Conservation (phyloP, 148 eudicot genomes). For the Chenopodium quinoa region DNA sequence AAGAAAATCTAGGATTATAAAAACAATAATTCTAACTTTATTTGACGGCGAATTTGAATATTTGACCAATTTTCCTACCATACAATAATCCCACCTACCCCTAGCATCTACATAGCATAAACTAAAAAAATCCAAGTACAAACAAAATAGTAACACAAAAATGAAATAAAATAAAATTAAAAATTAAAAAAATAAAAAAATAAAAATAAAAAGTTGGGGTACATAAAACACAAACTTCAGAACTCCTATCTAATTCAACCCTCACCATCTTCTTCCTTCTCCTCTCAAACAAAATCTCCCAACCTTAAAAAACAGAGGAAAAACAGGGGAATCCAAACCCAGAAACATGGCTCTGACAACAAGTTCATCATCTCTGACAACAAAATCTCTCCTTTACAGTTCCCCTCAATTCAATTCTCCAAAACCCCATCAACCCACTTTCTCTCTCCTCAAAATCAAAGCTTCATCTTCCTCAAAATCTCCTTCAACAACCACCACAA, state of each 20-base stretch:
- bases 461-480: conserved; percentile 21
- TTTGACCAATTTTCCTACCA: too few relatives aligned
- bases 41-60: too few relatives aligned
- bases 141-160: too few relatives aligned
- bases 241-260: background rate
- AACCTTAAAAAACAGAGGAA: background rate
- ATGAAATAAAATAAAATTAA: too few relatives aligned
- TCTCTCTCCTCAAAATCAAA: conserved; percentile 23
- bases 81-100: too few relatives aligned
- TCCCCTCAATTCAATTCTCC: background rate
- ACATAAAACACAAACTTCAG: too few relatives aligned
- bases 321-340: background rate
- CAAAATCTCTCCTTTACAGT: conserved; percentile 2
- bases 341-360: conserved; percentile 20
- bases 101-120: too few relatives aligned
- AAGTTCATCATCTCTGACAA: background rate
- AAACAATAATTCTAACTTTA: too few relatives aligned
- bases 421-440: conserved; percentile 29
- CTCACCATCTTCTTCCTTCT: background rate
- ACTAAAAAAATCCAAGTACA: too few relatives aligned
- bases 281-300: background rate
- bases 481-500: conserved; percentile 9
- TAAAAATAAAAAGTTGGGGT: too few relatives aligned
- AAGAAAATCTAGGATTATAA: too few relatives aligned
- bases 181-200: too few relatives aligned